Evolutionary conservation across 2,329 filamentous ascomycete genomes (phyloP).

Genomic region (Cladosporium sp.): DNA sequence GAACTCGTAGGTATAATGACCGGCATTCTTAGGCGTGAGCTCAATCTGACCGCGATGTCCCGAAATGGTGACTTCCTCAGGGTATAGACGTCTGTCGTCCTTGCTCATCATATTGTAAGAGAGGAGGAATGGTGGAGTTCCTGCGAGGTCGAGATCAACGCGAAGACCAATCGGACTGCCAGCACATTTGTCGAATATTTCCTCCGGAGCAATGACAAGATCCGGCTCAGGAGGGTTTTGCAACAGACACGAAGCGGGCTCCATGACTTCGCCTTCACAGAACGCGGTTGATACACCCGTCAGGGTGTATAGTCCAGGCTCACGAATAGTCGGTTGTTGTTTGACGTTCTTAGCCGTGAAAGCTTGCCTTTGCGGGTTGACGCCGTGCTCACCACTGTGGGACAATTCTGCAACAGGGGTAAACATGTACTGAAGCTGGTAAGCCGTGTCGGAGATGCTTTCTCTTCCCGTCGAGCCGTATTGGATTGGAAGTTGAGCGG

Average conservation of each 20-base stretch:
- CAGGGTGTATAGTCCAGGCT: slow-evolving; percentile 83
- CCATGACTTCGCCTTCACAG: slow-evolving; percentile 84
- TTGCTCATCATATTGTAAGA: slow-evolving; percentile 70
- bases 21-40: slow-evolving; percentile 76
- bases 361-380: slow-evolving; percentile 59
- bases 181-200: slow-evolving; percentile 92
- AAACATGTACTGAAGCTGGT: slow-evolving; percentile 79
- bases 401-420: slow-evolving; percentile 70
- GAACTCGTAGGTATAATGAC: slow-evolving; percentile 85
- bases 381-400: slow-evolving; percentile 68
- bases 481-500: slow-evolving; percentile 67
- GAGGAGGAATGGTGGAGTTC: slow-evolving; percentile 87
- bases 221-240: slow-evolving; percentile 88
- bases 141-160: slow-evolving; percentile 85
- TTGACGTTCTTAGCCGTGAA: slow-evolving; percentile 58
- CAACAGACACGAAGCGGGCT: slow-evolving; percentile 90
- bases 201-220: slow-evolving; percentile 70
- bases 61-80: slow-evolving; percentile 58
- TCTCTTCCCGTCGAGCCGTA: slow-evolving; percentile 64
- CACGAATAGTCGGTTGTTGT: slow-evolving; percentile 67
- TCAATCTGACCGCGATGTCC: slow-evolving; percentile 81
- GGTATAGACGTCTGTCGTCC: slow-evolving; percentile 51
- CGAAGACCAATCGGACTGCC: slow-evolving; percentile 88
- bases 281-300: slow-evolving; percentile 75
- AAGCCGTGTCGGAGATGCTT: slow-evolving; percentile 61